Conservation (phyloP, 108 stramenopile species). For the Poteriospumella lacustris region DNA sequence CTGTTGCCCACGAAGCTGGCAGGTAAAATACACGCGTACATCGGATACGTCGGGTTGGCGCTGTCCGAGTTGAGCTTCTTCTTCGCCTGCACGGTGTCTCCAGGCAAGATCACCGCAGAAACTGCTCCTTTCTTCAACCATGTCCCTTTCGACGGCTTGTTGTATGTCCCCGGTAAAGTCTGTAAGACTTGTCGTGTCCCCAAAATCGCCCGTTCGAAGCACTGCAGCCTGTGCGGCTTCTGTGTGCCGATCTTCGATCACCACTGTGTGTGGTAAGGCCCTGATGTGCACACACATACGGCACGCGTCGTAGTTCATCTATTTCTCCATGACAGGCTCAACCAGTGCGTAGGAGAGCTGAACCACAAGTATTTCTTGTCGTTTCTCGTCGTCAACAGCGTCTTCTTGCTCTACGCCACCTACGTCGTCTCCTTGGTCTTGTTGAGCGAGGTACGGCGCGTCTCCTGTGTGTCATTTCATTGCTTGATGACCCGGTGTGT, state of each 20-base stretch:
- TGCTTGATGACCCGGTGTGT: not conserved
- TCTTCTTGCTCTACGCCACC: not conserved
- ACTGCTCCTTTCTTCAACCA: not conserved
- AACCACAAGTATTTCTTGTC: slow-evolving; percentile 15
- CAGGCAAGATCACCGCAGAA: not conserved
- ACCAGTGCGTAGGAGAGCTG: slow-evolving; percentile 9
- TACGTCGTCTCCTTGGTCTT: not conserved
- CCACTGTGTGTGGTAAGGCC: slow-evolving; percentile 14
- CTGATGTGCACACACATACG: not conserved
- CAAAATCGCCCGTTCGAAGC: not conserved
- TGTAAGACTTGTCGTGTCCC: not conserved
- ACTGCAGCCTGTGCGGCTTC: not conserved
- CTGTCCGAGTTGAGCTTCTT: not conserved
- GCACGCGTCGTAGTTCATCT: not conserved
- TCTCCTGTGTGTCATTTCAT: not conserved
- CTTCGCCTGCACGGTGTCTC: not conserved
- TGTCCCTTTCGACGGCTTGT: not conserved
- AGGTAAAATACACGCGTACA: not conserved
- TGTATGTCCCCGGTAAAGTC: not conserved
- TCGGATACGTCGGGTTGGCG: not conserved
- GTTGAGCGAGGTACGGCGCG: not conserved
- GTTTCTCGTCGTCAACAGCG: not conserved
- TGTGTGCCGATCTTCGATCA: slow-evolving; percentile 13
- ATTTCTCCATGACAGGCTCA: too few relatives aligned
- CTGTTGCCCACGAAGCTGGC: not conserved